Evolutionary conservation across 2,329 filamentous ascomycete genomes (phyloP).

Genomic region (Botrytis aclada): DNA sequence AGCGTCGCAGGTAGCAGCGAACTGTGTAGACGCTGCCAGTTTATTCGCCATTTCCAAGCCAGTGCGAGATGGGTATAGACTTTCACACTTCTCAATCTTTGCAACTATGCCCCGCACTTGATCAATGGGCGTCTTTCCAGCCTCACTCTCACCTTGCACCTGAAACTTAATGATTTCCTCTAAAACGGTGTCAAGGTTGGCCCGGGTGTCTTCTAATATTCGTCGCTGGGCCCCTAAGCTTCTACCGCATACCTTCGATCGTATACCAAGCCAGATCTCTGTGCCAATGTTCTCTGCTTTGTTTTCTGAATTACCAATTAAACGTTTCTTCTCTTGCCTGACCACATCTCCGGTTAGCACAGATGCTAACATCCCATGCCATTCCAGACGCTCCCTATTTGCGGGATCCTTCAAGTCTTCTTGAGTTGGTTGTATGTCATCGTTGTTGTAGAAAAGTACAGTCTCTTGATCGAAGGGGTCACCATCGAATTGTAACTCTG

Average conservation of each 20-base stretch:
- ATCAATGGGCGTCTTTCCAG: constrained; percentile 76
- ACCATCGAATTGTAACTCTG: constrained; percentile 75
- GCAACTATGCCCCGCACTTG: constrained; percentile 87
- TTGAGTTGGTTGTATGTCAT: constrained; percentile 80
- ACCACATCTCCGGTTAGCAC: constrained; percentile 96
- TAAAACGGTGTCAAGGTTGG: constrained; percentile 68
- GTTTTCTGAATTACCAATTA: constrained; percentile 73
- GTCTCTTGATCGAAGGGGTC: constrained; percentile 89
- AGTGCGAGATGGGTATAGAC: constrained; percentile 76
- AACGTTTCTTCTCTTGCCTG: constrained; percentile 92
- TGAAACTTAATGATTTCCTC: constrained; percentile 91
- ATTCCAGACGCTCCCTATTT: constrained; percentile 88
- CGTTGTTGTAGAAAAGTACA: constrained; percentile 87
- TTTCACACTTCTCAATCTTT: constrained; percentile 87
- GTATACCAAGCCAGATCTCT: constrained; percentile 83
- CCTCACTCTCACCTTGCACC: constrained; percentile 90
- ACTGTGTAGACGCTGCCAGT: constrained; percentile 70
- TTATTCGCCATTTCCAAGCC: constrained; percentile 74
- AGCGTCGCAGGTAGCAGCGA: constrained; percentile 79
- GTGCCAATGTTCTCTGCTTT: constrained; percentile 63
- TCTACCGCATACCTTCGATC: constrained; percentile 79
- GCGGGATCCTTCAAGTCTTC: constrained; percentile 87
- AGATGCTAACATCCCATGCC: constrained; percentile 96
- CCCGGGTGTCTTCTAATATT: constrained; percentile 80
- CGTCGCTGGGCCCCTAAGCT: constrained; percentile 80